Base-by-base conservation (phyloP, 192 early-diverging fungal genomes). In the Pilaira anomala region DNA sequence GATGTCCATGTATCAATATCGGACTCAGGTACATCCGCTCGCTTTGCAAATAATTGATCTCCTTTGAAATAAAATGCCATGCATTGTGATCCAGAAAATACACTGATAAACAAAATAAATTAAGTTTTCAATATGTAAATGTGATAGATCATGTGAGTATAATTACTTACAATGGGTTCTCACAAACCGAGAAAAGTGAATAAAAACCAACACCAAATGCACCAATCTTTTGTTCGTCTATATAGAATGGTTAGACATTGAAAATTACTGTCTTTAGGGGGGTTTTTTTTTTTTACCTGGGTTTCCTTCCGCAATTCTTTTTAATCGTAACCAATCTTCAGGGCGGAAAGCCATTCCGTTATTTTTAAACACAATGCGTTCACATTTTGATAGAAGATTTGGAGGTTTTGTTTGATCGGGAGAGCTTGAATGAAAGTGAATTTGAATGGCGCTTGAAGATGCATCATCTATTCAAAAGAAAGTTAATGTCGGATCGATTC, bases 1-100 rank as follows among this genome's bases (percentile, higher is more conserved):
- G 86, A 81, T 0, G 94, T 94, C 84, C 85, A 86, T 12, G 62
- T 48, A 3, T 73, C 70, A 9, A 74, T 64, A 28, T 80, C 76
- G 6, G 75, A 65, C 14, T 76, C 68, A 19, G 80, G 73, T 9
- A 87, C 53, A 16, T 63, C 58, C 8, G 77, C 89, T 29, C 84
- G 76, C 63, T 93, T 93, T 0, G 91, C 88, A 66, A 87, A 93
- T 19, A 96, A 77, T 71, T 91, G 89, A 74, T 96, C 93, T 2
- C 88, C 90, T 51, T 82, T 85, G 85, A 91, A 96, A 69, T 91
- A 90, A 75, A 96, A 96, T 0, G 83, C 91, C 89, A 94, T 91
- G 56, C 87, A 90, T 48, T 91, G 77, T 29, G 75, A 65, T 13
- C 87, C 91, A 1, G 87, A 90, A 16, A 86, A 79, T 9, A 94